Conservation (phyloP, 139 green algal species). For the Chara braunii region DNA sequence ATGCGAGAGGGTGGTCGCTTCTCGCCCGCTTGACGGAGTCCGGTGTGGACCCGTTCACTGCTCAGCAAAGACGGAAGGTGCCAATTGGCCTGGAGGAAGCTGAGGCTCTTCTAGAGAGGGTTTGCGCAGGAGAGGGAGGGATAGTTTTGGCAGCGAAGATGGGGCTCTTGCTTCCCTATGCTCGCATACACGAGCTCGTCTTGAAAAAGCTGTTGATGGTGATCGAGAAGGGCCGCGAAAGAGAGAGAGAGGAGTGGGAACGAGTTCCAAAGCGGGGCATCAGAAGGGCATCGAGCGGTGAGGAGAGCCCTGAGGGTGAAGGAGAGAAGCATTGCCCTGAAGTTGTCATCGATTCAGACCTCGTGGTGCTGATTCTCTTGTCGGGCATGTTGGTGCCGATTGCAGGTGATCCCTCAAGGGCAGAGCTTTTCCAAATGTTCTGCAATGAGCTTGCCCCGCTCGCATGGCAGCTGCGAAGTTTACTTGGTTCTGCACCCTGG, state of each 20-base stretch:
- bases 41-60: too few relatives aligned
- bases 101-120: too few relatives aligned
- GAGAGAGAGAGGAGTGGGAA: not conserved
- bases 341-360: not conserved
- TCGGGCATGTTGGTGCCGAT: not conserved
- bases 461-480: too few relatives aligned
- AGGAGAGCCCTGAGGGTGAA: not conserved
- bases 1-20: too few relatives aligned
- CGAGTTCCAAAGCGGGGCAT: not conserved
- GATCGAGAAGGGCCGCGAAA: not conserved
- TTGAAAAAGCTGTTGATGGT: not conserved
- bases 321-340: not conserved
- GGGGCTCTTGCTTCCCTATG: conserved; percentile 9
- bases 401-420: too few relatives aligned
- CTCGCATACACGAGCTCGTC: not conserved
- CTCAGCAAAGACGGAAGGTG: too few relatives aligned
- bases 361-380: conserved; percentile 6
- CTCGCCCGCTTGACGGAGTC: too few relatives aligned
- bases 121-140: too few relatives aligned
- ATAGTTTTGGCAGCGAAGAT: conserved; percentile 3
- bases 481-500: too few relatives aligned
- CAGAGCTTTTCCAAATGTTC: not conserved
- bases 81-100: too few relatives aligned
- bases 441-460: too few relatives aligned
- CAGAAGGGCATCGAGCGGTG: not conserved